phyloP scores from a whole-genome alignment of 768 basidiomycete genomes.

The Termitomyces sp. region DNA sequence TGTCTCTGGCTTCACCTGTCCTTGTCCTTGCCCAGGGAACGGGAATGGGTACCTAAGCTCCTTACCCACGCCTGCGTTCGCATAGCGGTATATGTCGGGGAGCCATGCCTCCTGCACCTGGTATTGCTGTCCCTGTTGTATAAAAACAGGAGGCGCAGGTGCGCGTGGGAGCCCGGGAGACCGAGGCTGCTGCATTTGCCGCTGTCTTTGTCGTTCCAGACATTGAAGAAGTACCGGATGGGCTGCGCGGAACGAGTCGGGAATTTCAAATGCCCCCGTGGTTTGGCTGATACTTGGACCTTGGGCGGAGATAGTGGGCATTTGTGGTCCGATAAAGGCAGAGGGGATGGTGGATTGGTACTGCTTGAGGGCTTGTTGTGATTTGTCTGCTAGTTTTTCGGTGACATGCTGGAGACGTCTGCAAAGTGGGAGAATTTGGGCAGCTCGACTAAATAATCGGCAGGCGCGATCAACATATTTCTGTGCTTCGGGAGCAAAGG shows the following conservation, averaged over 20 bases:
- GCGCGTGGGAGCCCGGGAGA: constrained; percentile 4
- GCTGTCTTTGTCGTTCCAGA: constrained; percentile 23
- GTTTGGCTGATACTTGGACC: not conserved
- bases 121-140: constrained; percentile 8
- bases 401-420: constrained; percentile 35
- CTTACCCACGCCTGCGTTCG: constrained; percentile 32
- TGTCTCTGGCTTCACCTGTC: constrained; percentile 1
- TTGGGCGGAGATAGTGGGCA: not conserved
- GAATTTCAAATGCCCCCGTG: constrained; percentile 1
- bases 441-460: constrained; percentile 50
- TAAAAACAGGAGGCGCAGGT: not conserved
- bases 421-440: constrained; percentile 53
- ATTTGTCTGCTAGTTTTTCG: constrained; percentile 46
- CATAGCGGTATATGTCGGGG: constrained; percentile 42
- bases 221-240: constrained; percentile 27
- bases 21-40: constrained; percentile 17
- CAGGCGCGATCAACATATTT: constrained; percentile 55
- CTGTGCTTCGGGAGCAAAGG: constrained; percentile 53
- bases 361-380: constrained; percentile 38
- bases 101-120: constrained; percentile 25
- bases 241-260: constrained; percentile 28
- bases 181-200: not conserved
- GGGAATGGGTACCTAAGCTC: constrained; percentile 34
- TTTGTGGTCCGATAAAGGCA: not conserved
- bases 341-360: constrained; percentile 14